Percentiles rank a stretch among this genome's conserved stretches.
These are phyloP conservation scores for Lichtheimia ornata DNA, from an alignment of 371 early-diverging fungal species.

Conservation along the genomic window DNA sequence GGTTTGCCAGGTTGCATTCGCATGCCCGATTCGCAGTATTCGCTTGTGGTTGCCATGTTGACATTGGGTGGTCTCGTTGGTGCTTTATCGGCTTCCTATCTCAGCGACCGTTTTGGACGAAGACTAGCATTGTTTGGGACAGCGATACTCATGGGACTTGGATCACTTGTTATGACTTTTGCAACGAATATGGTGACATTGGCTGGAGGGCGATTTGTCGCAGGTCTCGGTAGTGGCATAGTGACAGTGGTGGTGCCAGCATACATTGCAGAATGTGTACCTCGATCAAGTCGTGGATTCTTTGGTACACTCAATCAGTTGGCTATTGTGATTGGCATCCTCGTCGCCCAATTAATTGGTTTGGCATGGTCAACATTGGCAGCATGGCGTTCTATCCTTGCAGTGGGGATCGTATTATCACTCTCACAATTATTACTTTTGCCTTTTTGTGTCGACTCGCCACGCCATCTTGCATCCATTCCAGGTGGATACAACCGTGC, in stretches of 20 bases:
- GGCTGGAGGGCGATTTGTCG: conserved; percentile 77
- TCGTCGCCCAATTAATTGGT: conserved; percentile 68
- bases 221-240: conserved; percentile 85
- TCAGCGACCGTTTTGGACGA: conserved; percentile 78
- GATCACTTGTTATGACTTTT: conserved; percentile 68
- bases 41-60: conserved; percentile 71
- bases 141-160: conserved; percentile 59
- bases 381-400: conserved; percentile 69
- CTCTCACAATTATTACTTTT: conserved; percentile 64
- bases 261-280: conserved; percentile 87
- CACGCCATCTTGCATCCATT: conserved; percentile 62
- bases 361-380: conserved; percentile 59
- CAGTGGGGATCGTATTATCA: conserved; percentile 58
- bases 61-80: conserved; percentile 84
- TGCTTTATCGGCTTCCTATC: conserved; percentile 70
- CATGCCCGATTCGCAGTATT: conserved; percentile 76
- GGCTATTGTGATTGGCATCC: conserved; percentile 81
- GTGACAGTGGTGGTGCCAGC: conserved; percentile 84
- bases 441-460: conserved; percentile 81
- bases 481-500: conserved; percentile 58
- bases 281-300: conserved; percentile 71
- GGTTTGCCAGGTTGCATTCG: conserved; percentile 75
- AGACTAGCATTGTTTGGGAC: conserved; percentile 68
- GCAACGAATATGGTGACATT: conserved; percentile 54
- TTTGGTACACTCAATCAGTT: conserved; percentile 85